Base-by-base conservation (phyloP, 306 rosid species). In the Lathyrus aphaca region DNA sequence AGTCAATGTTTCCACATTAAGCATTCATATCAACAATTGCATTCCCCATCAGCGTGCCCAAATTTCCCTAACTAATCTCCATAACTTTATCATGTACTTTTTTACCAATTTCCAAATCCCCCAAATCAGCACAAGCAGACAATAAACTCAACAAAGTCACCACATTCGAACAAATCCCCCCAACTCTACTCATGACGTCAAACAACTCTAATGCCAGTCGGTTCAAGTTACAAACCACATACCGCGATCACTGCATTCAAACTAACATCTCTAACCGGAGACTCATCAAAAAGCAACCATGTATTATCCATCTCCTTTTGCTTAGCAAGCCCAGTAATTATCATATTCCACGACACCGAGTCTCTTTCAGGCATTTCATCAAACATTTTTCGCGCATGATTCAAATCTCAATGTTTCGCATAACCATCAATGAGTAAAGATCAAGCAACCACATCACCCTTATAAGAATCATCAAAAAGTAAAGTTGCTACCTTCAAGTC, bases 321-420 rank as follows among this genome's bases (percentile, higher is more conserved):
- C 83, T 88, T 90, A 2, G 83, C 88, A 79, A 88, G 88, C 46
- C 81, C 94, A 0, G 94, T 90, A 21, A 93, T 93, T 94, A 93
- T 93, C 77, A 90, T 96, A 75, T 93, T 93, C 97, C 97, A 93
- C 0, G 96, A 82, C 29, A 90, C 83, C 81, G 88, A 72, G 79
- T 88, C 98, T 38, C 65, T 85, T 0, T 39, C 66, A 0, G 94
- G 96, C 98, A 88, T 93, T 82, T 85, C 91, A 66, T 88, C 86
- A 19, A 93, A 90, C 40, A 90, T 30, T 10, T 35, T 15, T 6
- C 96, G 73, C 0, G 96, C 98, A 16, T 13, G 57, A 30, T 19
- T 80, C 64, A 92, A 71, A 37, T 86, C 57, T 62, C 96, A 96
- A 45, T 91, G 85, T 54, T 75, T 87, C 0, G 91, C 94, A 64